Conservation (phyloP, 176 grass and related monocot species). For the Oryza punctata region DNA sequence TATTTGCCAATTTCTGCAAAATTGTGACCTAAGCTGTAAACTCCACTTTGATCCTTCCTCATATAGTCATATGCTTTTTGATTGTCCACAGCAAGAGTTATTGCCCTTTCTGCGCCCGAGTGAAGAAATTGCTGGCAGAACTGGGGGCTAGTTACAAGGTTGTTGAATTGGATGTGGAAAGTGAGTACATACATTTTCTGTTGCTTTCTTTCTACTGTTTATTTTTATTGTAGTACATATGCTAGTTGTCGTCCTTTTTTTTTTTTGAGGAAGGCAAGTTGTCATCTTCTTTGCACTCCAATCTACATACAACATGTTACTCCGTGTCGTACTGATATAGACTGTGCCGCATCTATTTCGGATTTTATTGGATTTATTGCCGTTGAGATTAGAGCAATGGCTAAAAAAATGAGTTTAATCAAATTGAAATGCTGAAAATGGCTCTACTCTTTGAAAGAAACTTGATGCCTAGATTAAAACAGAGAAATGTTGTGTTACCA, state of each 20-base stretch:
- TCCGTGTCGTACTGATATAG: neutral
- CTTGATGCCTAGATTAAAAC: neutral
- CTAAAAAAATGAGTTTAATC: neutral
- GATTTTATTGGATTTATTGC: neutral
- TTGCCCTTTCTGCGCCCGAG: conserved; percentile 50
- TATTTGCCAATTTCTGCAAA: neutral
- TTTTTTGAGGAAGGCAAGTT: neutral
- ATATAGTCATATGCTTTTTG: neutral
- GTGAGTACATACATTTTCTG: conserved; percentile 33
- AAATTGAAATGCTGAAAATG: neutral
- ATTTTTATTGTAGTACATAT: neutral
- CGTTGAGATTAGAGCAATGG: neutral
- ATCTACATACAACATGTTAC: neutral
- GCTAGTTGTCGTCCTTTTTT: neutral
- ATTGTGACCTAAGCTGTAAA: neutral
- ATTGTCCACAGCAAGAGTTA: conserved; percentile 48
- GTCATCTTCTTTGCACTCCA: neutral
- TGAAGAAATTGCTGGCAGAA: conserved; percentile 49
- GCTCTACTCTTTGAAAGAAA: neutral
- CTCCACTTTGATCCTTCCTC: neutral
- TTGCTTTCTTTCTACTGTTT: neutral
- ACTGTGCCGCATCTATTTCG: neutral
- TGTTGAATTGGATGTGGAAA: conserved; percentile 68
- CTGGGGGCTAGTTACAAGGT: conserved; percentile 50
- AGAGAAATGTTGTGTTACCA: neutral